A percentile compares a stretch with the other conserved stretches of the same genome.
Evolutionary conservation across 1,284 basidiomycete species (phyloP).

Genomic region (Puccinia novopanici): DNA sequence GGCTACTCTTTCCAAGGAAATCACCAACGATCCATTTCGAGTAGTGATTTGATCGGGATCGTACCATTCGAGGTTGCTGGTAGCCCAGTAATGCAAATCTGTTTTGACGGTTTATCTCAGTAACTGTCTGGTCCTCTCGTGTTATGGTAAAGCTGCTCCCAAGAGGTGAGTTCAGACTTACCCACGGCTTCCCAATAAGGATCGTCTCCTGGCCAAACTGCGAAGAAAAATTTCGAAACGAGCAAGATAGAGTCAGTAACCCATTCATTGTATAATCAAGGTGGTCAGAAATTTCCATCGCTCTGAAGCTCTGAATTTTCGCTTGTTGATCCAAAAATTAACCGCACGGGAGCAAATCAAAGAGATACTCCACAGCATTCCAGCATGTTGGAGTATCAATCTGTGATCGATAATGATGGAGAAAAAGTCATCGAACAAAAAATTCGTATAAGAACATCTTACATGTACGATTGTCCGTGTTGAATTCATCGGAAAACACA

Average conservation of each 20-base stretch:
- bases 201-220: slow-evolving; percentile 67
- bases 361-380: neutral
- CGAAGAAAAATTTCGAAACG: neutral
- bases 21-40: slow-evolving; percentile 72
- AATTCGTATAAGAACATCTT: neutral
- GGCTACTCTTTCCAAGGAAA: slow-evolving; percentile 68
- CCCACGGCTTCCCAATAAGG: slow-evolving; percentile 63
- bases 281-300: neutral
- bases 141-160: slow-evolving; percentile 47
- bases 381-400: neutral
- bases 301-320: neutral
- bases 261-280: neutral
- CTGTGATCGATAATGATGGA: neutral
- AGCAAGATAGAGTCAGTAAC: neutral
- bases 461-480: slow-evolving; percentile 72
- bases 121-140: slow-evolving; percentile 32
- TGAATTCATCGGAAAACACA: slow-evolving; percentile 85
- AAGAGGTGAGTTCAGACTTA: slow-evolving; percentile 27
- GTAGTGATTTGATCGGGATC: slow-evolving; percentile 81
- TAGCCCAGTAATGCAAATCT: slow-evolving; percentile 75
- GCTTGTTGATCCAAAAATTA: neutral
- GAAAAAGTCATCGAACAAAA: neutral
- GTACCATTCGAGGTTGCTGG: slow-evolving; percentile 71
- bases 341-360: neutral
- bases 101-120: slow-evolving; percentile 62